Conservation (phyloP, 1,284 basidiomycete species). For the Irpex sp. region DNA sequence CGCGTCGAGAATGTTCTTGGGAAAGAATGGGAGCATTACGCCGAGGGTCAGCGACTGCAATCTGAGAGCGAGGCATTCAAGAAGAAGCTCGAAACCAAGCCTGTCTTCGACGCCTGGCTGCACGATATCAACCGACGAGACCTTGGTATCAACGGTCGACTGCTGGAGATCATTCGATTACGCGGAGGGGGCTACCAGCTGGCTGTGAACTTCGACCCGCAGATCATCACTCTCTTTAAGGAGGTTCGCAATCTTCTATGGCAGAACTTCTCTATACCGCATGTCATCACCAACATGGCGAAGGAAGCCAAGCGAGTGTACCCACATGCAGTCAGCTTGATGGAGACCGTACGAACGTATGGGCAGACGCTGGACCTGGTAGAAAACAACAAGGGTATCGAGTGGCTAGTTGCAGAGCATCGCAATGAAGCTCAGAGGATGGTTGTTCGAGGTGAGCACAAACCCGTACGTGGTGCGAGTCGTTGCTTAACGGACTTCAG, state of each 20-base stretch:
- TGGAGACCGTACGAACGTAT: conserved; percentile 97
- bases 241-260: conserved; percentile 95
- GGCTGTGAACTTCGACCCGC: conserved; percentile 95
- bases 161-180: conserved; percentile 92
- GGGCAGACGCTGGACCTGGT: conserved; percentile 91
- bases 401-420: conserved; percentile 91
- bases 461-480: neutral
- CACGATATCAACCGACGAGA: conserved; percentile 92
- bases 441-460: conserved; percentile 73
- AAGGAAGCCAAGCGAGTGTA: conserved; percentile 98
- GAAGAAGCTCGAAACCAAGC: conserved; percentile 91
- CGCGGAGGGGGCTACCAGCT: conserved; percentile 85
- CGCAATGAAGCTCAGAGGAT: conserved; percentile 88
- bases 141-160: conserved; percentile 88
- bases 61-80: conserved; percentile 90
- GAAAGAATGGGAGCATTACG: conserved; percentile 97
- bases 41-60: conserved; percentile 97
- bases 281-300: conserved; percentile 93
- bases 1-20: conserved; percentile 99
- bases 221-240: conserved; percentile 98
- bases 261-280: conserved; percentile 94
- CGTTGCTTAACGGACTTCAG: conserved; percentile 32
- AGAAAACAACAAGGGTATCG: conserved; percentile 85
- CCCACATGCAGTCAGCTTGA: conserved; percentile 95
- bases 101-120: conserved; percentile 96